Evolutionary conservation across 2,329 filamentous ascomycete species (phyloP).

Genomic region (Diaporthe nobilis): DNA sequence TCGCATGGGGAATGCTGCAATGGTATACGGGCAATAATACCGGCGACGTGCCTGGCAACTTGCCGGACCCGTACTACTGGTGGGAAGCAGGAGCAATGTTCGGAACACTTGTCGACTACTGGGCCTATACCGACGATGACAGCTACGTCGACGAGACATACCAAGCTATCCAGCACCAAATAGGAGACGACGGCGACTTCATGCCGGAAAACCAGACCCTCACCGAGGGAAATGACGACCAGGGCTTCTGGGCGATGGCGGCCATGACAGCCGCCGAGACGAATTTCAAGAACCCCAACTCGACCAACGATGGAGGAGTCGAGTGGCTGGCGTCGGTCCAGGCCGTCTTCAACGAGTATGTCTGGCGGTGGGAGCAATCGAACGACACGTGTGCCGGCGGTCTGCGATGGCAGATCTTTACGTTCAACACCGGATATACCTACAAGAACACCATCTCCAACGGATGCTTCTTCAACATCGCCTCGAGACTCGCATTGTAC

Average conservation of each 20-base stretch:
- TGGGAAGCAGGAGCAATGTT: slow-evolving; percentile 77
- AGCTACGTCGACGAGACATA: slow-evolving; percentile 70
- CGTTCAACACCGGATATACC: slow-evolving; percentile 80
- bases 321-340: slow-evolving; percentile 77
- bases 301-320: slow-evolving; percentile 54
- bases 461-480: slow-evolving; percentile 72
- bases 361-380: slow-evolving; percentile 67
- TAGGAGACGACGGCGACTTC: slow-evolving; percentile 66
- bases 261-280: slow-evolving; percentile 77
- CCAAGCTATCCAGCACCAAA: slow-evolving; percentile 66
- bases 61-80: slow-evolving; percentile 72
- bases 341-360: slow-evolving; percentile 77
- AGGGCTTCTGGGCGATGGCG: slow-evolving; percentile 78
- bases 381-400: slow-evolving; percentile 77
- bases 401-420: slow-evolving; percentile 83
- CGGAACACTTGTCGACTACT: slow-evolving; percentile 75
- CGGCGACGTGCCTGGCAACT: slow-evolving; percentile 61
- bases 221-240: slow-evolving; percentile 76
- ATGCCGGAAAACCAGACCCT: slow-evolving; percentile 68
- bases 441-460: slow-evolving; percentile 80
- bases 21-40: slow-evolving; percentile 63
- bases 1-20: slow-evolving; percentile 61
- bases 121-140: slow-evolving; percentile 71
- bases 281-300: slow-evolving; percentile 71
- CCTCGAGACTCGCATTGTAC: slow-evolving; percentile 77